A percentile compares a stretch with the other conserved stretches of the same genome.
These are phyloP conservation scores for Acanthochlamys bracteata DNA, from an alignment of 106 monocot species.

Conservation along the genomic window DNA sequence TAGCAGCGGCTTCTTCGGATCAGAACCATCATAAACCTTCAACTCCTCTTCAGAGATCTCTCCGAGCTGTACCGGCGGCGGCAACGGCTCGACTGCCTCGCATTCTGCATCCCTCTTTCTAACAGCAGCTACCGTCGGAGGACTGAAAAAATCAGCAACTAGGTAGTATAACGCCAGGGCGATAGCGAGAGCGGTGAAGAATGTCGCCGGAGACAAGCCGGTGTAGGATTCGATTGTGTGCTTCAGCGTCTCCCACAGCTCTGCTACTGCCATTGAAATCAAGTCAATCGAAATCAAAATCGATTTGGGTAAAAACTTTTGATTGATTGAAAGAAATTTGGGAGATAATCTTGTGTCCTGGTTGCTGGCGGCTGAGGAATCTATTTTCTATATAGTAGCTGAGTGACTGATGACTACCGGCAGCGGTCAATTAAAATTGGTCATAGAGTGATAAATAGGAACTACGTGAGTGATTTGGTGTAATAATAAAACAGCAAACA, in stretches of 20 bases:
- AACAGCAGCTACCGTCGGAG: neutral
- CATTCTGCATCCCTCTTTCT: neutral
- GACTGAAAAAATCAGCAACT: slow-evolving; percentile 16
- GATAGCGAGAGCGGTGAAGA: slow-evolving; percentile 36
- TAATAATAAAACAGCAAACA: no score
- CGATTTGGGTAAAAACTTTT: no score
- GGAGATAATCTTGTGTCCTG: no score
- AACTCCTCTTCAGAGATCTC: slow-evolving; percentile 50
- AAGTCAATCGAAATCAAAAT: no score
- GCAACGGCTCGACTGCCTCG: slow-evolving; percentile 25
- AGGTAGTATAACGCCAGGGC: slow-evolving; percentile 26
- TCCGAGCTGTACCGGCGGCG: slow-evolving; percentile 48
- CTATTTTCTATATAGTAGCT: no score
- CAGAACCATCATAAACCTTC: slow-evolving; percentile 45
- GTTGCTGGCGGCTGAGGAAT: no score
- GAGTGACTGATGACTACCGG: no score
- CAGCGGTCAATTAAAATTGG: no score
- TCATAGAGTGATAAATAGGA: no score
- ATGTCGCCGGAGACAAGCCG: slow-evolving; percentile 32
- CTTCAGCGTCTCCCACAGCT: slow-evolving; percentile 31
- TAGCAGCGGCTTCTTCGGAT: slow-evolving; percentile 53
- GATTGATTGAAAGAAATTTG: no score
- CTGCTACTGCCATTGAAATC: slow-evolving; percentile 11
- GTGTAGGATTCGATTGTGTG: slow-evolving; percentile 39
- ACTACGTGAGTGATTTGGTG: no score